A percentile compares a stretch with the other conserved stretches of the same genome.
Evolutionary conservation across 495 filamentous ascomycete genomes (phyloP).

Genomic region (Neurospora sp.): DNA sequence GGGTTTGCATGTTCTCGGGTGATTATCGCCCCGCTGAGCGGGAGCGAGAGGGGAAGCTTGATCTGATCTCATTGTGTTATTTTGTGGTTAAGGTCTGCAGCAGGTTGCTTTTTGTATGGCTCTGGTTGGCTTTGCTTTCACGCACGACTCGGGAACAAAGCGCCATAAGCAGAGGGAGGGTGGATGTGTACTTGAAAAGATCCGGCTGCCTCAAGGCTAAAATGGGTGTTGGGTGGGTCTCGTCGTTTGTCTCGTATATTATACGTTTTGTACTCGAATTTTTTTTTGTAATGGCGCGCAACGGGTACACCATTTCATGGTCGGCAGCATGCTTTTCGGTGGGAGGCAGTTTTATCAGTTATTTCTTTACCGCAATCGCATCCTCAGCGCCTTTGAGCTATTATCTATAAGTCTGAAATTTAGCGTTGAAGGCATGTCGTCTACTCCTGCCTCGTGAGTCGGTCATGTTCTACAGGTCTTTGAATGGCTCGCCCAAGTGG

Average conservation of each 20-base stretch:
- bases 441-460: not conserved
- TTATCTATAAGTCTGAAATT: not conserved
- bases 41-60: not conserved
- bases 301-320: not conserved
- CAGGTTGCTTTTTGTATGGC: not conserved
- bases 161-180: not conserved
- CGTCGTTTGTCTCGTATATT: not conserved
- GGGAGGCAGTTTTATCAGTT: not conserved
- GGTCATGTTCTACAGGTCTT: not conserved
- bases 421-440: not conserved
- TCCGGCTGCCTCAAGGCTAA: not conserved
- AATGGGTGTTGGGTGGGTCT: not conserved
- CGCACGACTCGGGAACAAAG: not conserved
- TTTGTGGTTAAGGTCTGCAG: not conserved
- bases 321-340: not conserved
- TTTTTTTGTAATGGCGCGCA: not conserved
- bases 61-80: not conserved
- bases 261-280: not conserved
- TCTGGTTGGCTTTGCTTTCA: not conserved
- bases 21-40: not conserved
- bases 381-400: not conserved
- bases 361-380: not conserved
- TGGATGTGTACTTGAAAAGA: not conserved
- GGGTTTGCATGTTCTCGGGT: not conserved
- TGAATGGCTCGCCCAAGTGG: not conserved